Evolutionary conservation across 768 basidiomycete species (phyloP), one percentile per base, ranked within the genome.

Genomic region (Lactarius trivialis): DNA sequence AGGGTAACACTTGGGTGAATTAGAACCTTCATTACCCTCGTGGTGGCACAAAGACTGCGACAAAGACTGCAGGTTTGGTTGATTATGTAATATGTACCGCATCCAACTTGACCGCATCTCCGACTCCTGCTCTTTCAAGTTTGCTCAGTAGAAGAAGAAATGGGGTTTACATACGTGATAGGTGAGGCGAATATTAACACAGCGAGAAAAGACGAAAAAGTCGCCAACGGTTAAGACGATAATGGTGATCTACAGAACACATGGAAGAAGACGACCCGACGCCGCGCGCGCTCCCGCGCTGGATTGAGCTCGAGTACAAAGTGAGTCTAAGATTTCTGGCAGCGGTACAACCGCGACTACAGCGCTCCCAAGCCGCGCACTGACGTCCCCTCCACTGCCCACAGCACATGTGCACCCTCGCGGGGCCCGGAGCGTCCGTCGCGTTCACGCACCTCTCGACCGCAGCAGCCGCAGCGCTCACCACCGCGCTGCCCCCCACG

Each of bases 241-340:
- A 15, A 48, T 33, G 28, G n/a, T 43, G 43, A 50, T 26, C 19
- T 45, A 19, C 69, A 92, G 93, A 95, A 67, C 93, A 95, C 71
- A 93, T 98, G 89, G 95, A 98, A 71, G 92, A 94, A 55, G 95
- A 98, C 71, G 94, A 94, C 63, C 78, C 82, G 15, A 82, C 81
- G 0, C 77, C 84, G 1, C 83, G 81, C 67, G 79, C 88, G 3
- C 81, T 92, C 45, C 90, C 90, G 24, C 84, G 83, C 15, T 98
- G 96, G 96, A 95, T 98, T 34, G 83, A 88, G 68, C 82, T 98
- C 52, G 96, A 98, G 79, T 98, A 95, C 71, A 79, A 81, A 69
- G 92, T 90, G 60, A 63, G 81, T 64, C 32, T 43, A 8, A 17
- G 11, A 15, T 37, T 37, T 45, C 21, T 11, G 4, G 1, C 43